phyloP scores from a whole-genome alignment of 768 basidiomycete genomes.

The Grammothele lineata region DNA sequence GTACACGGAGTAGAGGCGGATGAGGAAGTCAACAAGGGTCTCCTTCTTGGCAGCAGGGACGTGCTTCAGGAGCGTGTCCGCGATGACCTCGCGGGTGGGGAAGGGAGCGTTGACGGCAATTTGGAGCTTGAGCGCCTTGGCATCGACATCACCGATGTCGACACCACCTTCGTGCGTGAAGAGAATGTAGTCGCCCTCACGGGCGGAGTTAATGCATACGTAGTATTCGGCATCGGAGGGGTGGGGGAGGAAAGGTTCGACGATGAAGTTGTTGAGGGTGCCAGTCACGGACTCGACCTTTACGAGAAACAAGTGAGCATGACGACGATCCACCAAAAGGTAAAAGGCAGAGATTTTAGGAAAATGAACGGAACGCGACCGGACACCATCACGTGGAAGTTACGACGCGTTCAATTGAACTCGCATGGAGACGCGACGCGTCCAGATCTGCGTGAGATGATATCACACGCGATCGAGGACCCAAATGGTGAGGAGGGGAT shows the following conservation, averaged over 20 bases:
- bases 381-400: constrained; percentile 6
- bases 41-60: constrained; percentile 86
- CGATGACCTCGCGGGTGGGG: constrained; percentile 78
- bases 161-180: constrained; percentile 99
- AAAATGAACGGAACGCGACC: background rate
- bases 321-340: background rate
- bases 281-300: constrained; percentile 94
- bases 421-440: constrained; percentile 9
- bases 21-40: constrained; percentile 90
- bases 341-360: background rate
- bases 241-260: constrained; percentile 98
- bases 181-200: constrained; percentile 93
- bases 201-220: constrained; percentile 94
- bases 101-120: constrained; percentile 74
- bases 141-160: constrained; percentile 97
- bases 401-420: constrained; percentile 8
- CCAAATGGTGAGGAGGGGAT: too few species aligned
- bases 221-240: constrained; percentile 94
- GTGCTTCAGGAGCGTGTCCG: constrained; percentile 70
- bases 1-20: constrained; percentile 94
- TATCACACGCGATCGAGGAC: too few species aligned
- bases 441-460: constrained; percentile 3
- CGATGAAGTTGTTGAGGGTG: constrained; percentile 94
- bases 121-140: constrained; percentile 88
- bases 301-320: background rate